These are phyloP conservation scores for Cutaneotrichosporon cutaneum DNA, from an alignment of 1,284 basidiomycete genomes.

Conservation along the genomic window DNA sequence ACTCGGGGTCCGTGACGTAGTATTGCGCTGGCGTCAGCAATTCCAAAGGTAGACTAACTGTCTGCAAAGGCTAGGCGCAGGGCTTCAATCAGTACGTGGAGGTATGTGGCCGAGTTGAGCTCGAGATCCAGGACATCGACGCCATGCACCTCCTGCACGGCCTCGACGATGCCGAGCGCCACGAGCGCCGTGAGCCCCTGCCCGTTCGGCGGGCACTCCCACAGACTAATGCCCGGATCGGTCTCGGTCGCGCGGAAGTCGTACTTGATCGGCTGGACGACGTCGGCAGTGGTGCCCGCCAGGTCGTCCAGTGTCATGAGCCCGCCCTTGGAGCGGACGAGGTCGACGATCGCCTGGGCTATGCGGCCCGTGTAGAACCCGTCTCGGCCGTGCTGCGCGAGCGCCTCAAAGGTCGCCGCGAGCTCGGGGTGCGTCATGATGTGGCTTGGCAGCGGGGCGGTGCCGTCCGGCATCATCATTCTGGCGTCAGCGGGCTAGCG, in stretches of 20 bases:
- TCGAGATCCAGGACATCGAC: constrained; percentile 71
- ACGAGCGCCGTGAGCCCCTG: constrained; percentile 92
- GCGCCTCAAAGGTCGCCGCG: constrained; percentile 73
- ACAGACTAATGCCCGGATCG: constrained; percentile 57
- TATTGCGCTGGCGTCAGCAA: constrained; percentile 58
- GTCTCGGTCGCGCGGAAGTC: constrained; percentile 61
- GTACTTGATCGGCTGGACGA: constrained; percentile 83
- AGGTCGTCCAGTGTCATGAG: constrained; percentile 86
- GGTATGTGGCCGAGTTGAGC: constrained; percentile 83
- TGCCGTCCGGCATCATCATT: constrained; percentile 50
- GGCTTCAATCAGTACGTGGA: constrained; percentile 79
- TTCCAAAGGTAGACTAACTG: constrained; percentile 10
- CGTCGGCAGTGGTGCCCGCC: constrained; percentile 68
- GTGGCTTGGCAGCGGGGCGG: constrained; percentile 62
- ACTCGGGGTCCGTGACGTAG: constrained; percentile 83
- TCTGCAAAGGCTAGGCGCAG: constrained; percentile 46
- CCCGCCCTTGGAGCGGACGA: constrained; percentile 73
- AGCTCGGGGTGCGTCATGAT: constrained; percentile 75
- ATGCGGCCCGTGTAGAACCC: constrained; percentile 88
- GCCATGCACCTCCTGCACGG: constrained; percentile 70
- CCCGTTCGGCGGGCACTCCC: constrained; percentile 83
- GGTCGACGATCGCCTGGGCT: constrained; percentile 73
- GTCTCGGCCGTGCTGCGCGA: constrained; percentile 77
- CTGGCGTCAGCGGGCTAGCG: constrained; percentile 24
- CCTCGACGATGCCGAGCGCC: constrained; percentile 86